Evolutionary conservation across 345 rosid species (phyloP).

Genomic region (Arabis hirsuta): DNA sequence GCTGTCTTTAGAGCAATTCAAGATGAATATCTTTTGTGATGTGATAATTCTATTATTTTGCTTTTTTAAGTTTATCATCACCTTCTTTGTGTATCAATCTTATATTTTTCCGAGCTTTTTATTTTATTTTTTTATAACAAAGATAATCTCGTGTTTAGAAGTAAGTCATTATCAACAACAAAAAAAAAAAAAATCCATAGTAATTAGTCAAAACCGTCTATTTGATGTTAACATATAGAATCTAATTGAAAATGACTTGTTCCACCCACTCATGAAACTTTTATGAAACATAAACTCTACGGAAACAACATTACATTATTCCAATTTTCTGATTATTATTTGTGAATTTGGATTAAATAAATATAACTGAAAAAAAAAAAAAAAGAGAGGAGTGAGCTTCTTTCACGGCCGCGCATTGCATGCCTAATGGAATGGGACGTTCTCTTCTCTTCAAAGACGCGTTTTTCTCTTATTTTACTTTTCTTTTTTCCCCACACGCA

Average conservation of each 20-base stretch:
- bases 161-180: conserved; percentile 15
- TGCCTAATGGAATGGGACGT: conserved; percentile 48
- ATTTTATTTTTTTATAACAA: neutral
- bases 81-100: neutral
- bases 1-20: conserved; percentile 16
- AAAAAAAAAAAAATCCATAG: neutral
- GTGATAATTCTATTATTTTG: neutral
- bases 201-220: conserved; percentile 28
- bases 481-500: conserved; percentile 33
- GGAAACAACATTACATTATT: too few species aligned
- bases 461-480: conserved; percentile 32
- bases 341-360: too few species aligned
- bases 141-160: neutral
- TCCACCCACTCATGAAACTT: conserved; percentile 19
- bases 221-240: conserved; percentile 32
- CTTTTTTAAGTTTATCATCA: neutral
- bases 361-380: too few species aligned
- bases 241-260: conserved; percentile 41
- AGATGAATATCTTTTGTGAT: conserved; percentile 10
- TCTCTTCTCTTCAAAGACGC: conserved; percentile 45
- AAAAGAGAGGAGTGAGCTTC: conserved; percentile 43
- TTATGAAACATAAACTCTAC: conserved; percentile 3
- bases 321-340: too few species aligned
- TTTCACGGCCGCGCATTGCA: conserved; percentile 48
- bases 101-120: neutral